Conservation (phyloP, 805 yeast genomes). For the Schwanniomyces sp. region DNA sequence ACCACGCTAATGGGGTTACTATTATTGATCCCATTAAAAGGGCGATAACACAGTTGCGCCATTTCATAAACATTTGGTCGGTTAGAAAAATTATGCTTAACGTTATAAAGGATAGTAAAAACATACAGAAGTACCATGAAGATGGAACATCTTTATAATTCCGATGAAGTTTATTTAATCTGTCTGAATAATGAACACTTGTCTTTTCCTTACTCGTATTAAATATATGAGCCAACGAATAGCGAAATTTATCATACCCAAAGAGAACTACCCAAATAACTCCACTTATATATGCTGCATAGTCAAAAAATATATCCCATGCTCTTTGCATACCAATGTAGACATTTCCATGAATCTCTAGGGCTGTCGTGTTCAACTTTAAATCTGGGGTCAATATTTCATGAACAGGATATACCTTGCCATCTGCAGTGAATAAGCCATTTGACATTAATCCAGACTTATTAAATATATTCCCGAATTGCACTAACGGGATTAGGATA, state of each 20-base stretch:
- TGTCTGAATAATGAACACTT: conserved; percentile 25
- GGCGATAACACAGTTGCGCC: conserved; percentile 43
- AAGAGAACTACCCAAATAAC: conserved; percentile 39
- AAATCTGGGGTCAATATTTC: conserved; percentile 37
- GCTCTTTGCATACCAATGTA: conserved; percentile 44
- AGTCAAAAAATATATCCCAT: conserved; percentile 49
- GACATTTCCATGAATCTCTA: conserved; percentile 40
- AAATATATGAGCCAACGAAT: conserved; percentile 12
- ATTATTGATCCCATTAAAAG: conserved; percentile 41
- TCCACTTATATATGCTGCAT: conserved; percentile 47
- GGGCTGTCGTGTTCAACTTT: conserved; percentile 41
- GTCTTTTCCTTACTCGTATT: neutral
- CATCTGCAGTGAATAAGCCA: conserved; percentile 30
- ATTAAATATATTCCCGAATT: conserved; percentile 33
- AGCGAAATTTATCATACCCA: conserved; percentile 20
- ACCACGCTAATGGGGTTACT: conserved; percentile 46
- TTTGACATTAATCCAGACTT: conserved; percentile 47
- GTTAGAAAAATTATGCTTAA: conserved; percentile 30
- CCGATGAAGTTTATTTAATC: conserved; percentile 39
- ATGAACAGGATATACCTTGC: conserved; percentile 38
- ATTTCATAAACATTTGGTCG: conserved; percentile 31
- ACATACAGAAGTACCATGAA: conserved; percentile 38
- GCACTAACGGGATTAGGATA: conserved; percentile 44
- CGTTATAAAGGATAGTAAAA: conserved; percentile 29
- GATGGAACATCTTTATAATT: conserved; percentile 40